phyloP scores from a whole-genome alignment of 2,329 filamentous ascomycete species.

The Aureobasidium zeae region DNA sequence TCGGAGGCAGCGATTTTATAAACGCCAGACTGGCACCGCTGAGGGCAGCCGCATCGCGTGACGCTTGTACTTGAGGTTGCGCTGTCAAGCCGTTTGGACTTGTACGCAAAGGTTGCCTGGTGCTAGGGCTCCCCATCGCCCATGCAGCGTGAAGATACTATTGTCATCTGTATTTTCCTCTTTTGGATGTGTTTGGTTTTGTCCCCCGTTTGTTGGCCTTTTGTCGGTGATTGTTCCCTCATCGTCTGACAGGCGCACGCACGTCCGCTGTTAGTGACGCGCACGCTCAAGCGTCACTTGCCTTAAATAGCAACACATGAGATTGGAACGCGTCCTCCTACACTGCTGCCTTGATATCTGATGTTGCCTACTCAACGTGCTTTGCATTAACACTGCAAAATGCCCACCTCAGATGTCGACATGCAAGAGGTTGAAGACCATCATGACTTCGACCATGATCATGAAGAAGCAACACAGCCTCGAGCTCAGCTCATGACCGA shows the following conservation, averaged over 20 bases:
- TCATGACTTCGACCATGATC: conserved; percentile 39
- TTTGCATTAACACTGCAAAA: conserved; percentile 18
- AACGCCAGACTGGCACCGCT: conserved; percentile 42
- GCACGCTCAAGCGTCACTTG: background rate
- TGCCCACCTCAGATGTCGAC: conserved; percentile 25
- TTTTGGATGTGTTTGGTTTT: no score
- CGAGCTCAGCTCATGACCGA: conserved; percentile 30
- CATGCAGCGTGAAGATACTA: background rate
- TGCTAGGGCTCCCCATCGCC: conserved; percentile 12
- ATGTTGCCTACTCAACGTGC: conserved; percentile 1
- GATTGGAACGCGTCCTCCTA: background rate
- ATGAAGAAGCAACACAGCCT: conserved; percentile 18
- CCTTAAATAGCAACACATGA: background rate
- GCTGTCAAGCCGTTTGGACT: conserved; percentile 18
- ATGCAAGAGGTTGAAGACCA: conserved; percentile 37
- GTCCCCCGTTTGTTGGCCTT: background rate
- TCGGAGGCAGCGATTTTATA: conserved; percentile 30
- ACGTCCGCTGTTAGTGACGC: background rate
- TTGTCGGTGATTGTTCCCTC: background rate
- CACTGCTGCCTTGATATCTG: conserved; percentile 1
- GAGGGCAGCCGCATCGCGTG: conserved; percentile 36
- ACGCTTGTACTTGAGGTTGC: conserved; percentile 12
- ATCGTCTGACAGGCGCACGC: no score
- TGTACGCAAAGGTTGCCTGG: conserved; percentile 11
- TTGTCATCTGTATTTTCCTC: no score